Conservation (phyloP, 2,329 filamentous ascomycete species). For the Lecanicillium sp. region DNA sequence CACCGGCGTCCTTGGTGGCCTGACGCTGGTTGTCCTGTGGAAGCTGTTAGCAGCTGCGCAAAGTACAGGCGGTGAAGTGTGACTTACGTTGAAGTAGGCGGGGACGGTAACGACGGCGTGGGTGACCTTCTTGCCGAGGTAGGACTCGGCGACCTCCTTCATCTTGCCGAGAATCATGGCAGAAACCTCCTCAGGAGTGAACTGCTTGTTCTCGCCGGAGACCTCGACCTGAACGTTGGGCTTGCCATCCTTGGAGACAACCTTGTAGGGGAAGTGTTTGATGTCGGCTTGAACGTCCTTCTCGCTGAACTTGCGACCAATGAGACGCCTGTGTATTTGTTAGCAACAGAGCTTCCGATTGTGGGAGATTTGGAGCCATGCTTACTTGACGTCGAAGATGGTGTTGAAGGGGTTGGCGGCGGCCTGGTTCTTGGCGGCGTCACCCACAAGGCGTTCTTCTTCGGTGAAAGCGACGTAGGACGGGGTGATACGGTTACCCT, state of each 20-base stretch:
- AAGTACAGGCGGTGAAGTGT: background rate
- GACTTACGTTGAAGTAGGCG: conserved; percentile 79
- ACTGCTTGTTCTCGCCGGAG: conserved; percentile 57
- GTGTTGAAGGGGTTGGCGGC: conserved; percentile 71
- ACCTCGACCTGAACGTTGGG: conserved; percentile 75
- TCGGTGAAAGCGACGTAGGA: conserved; percentile 97
- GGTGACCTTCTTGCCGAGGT: conserved; percentile 75
- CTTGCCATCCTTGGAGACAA: conserved; percentile 84
- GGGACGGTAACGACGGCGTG: conserved; percentile 91
- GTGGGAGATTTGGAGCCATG: background rate
- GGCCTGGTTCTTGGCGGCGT: conserved; percentile 95
- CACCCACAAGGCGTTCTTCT: conserved; percentile 92
- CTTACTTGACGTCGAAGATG: conserved; percentile 79
- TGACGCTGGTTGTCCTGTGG: conserved; percentile 79
- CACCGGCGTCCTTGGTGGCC: conserved; percentile 91
- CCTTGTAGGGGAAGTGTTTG: conserved; percentile 98
- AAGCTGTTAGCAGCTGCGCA: conserved; percentile 19
- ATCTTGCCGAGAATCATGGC: conserved; percentile 80
- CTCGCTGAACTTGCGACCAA: conserved; percentile 76
- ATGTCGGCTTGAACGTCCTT: conserved; percentile 87
- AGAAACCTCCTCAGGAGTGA: conserved; percentile 75
- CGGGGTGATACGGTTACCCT: conserved; percentile 93
- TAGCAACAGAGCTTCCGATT: conserved; percentile 15
- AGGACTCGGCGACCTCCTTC: conserved; percentile 76
- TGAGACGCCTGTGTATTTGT: conserved; percentile 57